These are phyloP conservation scores for Beauveria sp. DNA, from an alignment of 2,329 filamentous ascomycete genomes.

Conservation along the genomic window DNA sequence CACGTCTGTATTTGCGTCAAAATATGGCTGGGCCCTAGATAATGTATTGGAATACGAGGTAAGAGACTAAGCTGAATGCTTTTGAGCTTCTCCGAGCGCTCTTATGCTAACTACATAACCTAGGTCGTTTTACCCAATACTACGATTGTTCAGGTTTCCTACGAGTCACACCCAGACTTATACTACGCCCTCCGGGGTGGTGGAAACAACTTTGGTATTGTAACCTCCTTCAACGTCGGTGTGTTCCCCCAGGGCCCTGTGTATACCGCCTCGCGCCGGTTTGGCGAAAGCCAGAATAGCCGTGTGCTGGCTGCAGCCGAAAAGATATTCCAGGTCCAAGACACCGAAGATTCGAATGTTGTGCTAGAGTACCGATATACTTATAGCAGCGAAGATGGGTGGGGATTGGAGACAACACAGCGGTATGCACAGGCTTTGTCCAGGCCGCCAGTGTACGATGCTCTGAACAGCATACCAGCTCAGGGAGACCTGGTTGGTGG, in stretches of 20 bases:
- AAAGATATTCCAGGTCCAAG: not conserved
- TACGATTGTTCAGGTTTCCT: not conserved
- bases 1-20: constrained; percentile 24
- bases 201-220: not conserved
- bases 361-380: not conserved
- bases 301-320: not conserved
- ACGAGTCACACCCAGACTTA: not conserved
- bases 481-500: not conserved
- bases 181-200: not conserved
- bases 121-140: not conserved
- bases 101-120: not conserved
- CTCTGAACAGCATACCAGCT: not conserved
- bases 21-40: constrained; percentile 19
- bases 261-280: not conserved
- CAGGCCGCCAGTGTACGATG: not conserved
- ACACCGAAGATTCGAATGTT: not conserved
- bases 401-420: not conserved
- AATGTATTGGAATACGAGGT: constrained; percentile 17
- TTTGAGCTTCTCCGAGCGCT: not conserved
- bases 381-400: not conserved
- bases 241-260: not conserved
- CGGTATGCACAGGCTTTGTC: not conserved
- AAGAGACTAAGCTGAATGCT: not conserved
- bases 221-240: not conserved
- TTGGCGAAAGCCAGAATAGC: not conserved